Evolutionary conservation across 768 basidiomycete species (phyloP), one percentile per base, ranked within the genome.

Genomic region (Paxillus involutus): DNA sequence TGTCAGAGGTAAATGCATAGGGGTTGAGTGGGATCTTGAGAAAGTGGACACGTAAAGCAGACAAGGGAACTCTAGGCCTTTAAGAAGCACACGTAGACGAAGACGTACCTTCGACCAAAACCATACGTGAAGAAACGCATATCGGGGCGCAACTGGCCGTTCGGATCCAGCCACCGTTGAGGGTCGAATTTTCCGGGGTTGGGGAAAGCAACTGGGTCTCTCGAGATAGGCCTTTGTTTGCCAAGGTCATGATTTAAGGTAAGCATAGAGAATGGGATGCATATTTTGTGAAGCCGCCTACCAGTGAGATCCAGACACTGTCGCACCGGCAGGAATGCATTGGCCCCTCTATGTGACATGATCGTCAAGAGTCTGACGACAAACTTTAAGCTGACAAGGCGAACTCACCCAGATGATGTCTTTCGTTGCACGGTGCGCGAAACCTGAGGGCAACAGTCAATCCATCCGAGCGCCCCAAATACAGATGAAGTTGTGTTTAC

Each of bases 351-450:
- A 45, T 13, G 4, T 35, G 36, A 24, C 2, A 7, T 10, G 5
- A 11, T 39, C 10, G 44, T 0, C 2, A 33, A 33, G 9, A 26
- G 30, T 3, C 13, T 77, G 74, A 73, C 79, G 78, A 11, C 76
- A 58, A 21, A 14, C 12, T 6, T 26, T 5, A 7, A 14, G 1
- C 19, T 19, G 17, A 26, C 24, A 19, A 11, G 11, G 39, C 32
- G 6, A 11, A n/a, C 50, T 5, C 29, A 83, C 83, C 80, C 82
- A 89, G 21, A 81, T 64, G 30, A 89, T 77, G 51, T 88, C 85
- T 49, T 77, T 79, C 0, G 83, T 88, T 0, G 84, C 78, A 42
- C 79, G 79, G 59, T 88, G 87, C 0, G 82, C 70, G 50, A 86
- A 79, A 0, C 86, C 63, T 67, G 16, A 3, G 16, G 29, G 37